These are phyloP conservation scores for Chrysoporthe deuterocubensis DNA, from an alignment of 2,329 filamentous ascomycete species.

Conservation along the genomic window DNA sequence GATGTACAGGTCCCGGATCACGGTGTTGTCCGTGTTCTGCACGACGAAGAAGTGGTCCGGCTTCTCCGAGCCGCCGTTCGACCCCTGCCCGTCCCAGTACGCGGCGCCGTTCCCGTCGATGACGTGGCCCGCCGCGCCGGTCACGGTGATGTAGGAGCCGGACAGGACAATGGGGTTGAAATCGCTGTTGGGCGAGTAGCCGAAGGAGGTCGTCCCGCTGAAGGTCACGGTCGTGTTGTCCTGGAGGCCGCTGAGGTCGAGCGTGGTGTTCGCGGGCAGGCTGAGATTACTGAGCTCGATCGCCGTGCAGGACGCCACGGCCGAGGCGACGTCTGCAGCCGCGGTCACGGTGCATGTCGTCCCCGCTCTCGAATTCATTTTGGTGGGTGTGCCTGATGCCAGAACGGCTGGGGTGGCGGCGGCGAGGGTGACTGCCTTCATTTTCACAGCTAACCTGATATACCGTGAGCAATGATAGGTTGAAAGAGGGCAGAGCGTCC, in stretches of 20 bases:
- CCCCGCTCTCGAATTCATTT: not conserved
- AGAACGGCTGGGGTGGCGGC: slow-evolving; percentile 13
- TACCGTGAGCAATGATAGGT: too few relatives aligned
- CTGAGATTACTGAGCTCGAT: slow-evolving; percentile 43
- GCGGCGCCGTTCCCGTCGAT: slow-evolving; percentile 30
- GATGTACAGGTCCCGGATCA: slow-evolving; percentile 44
- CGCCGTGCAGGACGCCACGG: slow-evolving; percentile 38
- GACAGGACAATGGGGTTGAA: slow-evolving; percentile 28
- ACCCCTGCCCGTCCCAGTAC: slow-evolving; percentile 35
- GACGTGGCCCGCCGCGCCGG: slow-evolving; percentile 29
- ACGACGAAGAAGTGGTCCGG: slow-evolving; percentile 16
- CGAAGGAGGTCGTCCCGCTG: slow-evolving; percentile 30
- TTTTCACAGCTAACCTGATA: not conserved
- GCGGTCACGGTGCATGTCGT: slow-evolving; percentile 30
- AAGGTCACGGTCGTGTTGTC: slow-evolving; percentile 39
- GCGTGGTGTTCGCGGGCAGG: slow-evolving; percentile 42
- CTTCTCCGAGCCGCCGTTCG: slow-evolving; percentile 15
- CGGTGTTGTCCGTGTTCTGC: slow-evolving; percentile 31
- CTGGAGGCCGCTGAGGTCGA: slow-evolving; percentile 41
- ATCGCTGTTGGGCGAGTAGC: slow-evolving; percentile 21
- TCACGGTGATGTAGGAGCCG: slow-evolving; percentile 30
- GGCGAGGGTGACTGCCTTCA: slow-evolving; percentile 6
- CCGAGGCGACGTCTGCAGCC: slow-evolving; percentile 26
- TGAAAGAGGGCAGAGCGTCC: too few relatives aligned
- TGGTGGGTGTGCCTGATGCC: slow-evolving; percentile 8